Evolutionary conservation across 106 monocot species (phyloP), one percentile per base, ranked within the genome.

Genomic region (Hemerocallis citrina): DNA sequence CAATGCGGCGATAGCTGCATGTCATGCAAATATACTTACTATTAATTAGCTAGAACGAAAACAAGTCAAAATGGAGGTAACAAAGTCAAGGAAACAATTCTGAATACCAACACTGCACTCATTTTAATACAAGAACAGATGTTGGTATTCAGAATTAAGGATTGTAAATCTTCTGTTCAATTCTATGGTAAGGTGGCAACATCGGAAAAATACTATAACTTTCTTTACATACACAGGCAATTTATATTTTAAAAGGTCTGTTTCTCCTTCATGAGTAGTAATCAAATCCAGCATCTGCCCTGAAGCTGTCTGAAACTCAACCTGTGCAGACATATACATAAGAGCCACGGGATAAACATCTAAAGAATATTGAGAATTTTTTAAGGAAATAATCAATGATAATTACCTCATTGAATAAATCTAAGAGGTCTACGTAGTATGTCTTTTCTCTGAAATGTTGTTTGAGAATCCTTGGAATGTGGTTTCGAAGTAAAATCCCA

Each of bases 201-300:
- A 8, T 17, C n/a, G n/a, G n/a, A n/a, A n/a, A n/a, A n/a, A n/a
- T n/a, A n/a, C n/a, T n/a, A n/a, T n/a, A n/a, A n/a, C n/a, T n/a
- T 47, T 32, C 9, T 37, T 55, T 59, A 68, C 94, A 72, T 84
- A 96, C 95, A 86, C 87, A 65, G 78, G 76, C 73, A 96, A 17
- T 47, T 70, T 96, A 52, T 87, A 96, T 67, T 91, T 96, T 17
- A 74, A 70, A n/a, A 96, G 79, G 79, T 91, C 84, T 49, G 75
- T 77, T 72, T 91, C 83, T 67, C 90, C 95, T 75, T 96, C 90
- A 58, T 81, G 86, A 44, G 95, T 96, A 39, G 90, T 90, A 59
- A 91, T 86, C 41, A 96, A 75, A 70, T 96, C 95, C 22, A 96
- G 68, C 95, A 91, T 86, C 67, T 96, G 95, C 24, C 95, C 95